Percentiles rank a stretch among this genome's conserved stretches.
Conservation (phyloP, 257 asterid species). For the Pogostemon cablin region DNA sequence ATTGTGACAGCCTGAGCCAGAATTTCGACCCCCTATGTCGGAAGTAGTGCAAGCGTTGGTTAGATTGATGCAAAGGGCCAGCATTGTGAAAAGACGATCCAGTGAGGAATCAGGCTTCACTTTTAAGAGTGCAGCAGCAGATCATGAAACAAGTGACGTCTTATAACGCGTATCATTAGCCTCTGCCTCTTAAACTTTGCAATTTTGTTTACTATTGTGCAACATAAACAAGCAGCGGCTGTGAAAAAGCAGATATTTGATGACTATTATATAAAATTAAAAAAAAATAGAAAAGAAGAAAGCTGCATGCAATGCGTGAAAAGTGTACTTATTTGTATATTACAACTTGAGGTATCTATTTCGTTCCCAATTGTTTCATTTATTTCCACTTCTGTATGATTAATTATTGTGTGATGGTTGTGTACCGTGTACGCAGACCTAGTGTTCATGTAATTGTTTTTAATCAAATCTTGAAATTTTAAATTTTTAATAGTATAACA, state of each 20-base stretch:
- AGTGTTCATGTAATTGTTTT: too few relatives aligned
- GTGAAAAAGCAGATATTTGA: background rate
- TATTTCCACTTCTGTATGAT: background rate
- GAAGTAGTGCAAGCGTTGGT: slow-evolving; percentile 97
- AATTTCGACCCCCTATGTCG: slow-evolving; percentile 97
- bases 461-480: too few relatives aligned
- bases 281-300: slow-evolving; percentile 31
- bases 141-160: slow-evolving; percentile 63
- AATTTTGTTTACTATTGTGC: slow-evolving; percentile 55
- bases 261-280: background rate
- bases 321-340: slow-evolving; percentile 23
- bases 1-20: slow-evolving; percentile 86
- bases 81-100: slow-evolving; percentile 62
- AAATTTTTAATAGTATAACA: too few relatives aligned
- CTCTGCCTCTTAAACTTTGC: slow-evolving; percentile 41
- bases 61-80: slow-evolving; percentile 88
- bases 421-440: too few relatives aligned
- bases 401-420: too few relatives aligned
- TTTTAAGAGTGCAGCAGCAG: slow-evolving; percentile 60
- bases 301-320: slow-evolving; percentile 29
- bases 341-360: slow-evolving; percentile 32
- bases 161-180: slow-evolving; percentile 37
- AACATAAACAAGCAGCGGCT: slow-evolving; percentile 23
- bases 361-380: slow-evolving; percentile 19
- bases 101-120: slow-evolving; percentile 78